Base-by-base conservation (phyloP, 2,329 filamentous ascomycete genomes). In the Fusarium sp. region DNA sequence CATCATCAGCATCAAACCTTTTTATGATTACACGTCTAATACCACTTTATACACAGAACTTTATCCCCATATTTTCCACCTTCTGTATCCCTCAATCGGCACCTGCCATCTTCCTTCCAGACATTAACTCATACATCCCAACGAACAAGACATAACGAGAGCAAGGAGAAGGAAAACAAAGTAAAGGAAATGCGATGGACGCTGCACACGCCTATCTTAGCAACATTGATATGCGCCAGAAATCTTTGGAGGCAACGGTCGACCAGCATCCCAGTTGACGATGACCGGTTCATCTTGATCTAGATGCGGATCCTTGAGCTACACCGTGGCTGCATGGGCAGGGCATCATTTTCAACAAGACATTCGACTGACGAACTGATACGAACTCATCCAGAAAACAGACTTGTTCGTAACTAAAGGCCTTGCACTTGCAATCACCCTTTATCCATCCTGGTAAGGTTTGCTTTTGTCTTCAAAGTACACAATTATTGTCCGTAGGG, bases 401-500 rank as follows among this genome's bases (percentile, higher is more conserved):
- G 34, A 37, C n/a, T 37, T 37, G 34, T 37, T 10, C 34, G 30
- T 42, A 47, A 53, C 25, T 30, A 30, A 53, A 48, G 34, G 24
- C 12, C 20, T 16, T 61, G 40, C 22, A 47, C 30, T 61, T 18
- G 61, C 55, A 47, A 13, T 18, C 24, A 7, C 37, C 34, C 49
- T 40, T 32, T 24, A 16, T 48, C 49, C 18, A 29, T 37, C 46
- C 37, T 60, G 22, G 46, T 42, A 45, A 40, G 27, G 63, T 56
- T 24, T 46, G 32, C 40, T 49, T 25, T 25, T 61, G 29, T 67
- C 44, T 48, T 61, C 16, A 24, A n/a, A 40, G 30, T n/a, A 41
- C 53, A 55, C 34, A 18, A n/a, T 24, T 57, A 66, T 37, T 42
- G 34, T 66, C 63, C 40, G 25, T 55, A 14, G 20, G 41, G 48